Conservation (phyloP, 2,329 filamentous ascomycete species). For the Hymenoscyphus repandus region DNA sequence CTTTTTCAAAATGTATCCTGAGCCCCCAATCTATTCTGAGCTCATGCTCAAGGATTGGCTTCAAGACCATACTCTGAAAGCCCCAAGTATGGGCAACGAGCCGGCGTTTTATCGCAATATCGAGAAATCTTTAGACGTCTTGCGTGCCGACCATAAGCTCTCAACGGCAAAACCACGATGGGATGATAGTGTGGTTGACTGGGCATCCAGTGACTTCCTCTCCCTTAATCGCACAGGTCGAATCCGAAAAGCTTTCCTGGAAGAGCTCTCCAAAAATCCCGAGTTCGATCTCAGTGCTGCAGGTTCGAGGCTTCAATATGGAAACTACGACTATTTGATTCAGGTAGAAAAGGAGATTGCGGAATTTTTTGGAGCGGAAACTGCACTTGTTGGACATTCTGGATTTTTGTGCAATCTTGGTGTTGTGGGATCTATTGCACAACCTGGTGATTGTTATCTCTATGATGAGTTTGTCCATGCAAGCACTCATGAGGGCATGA, state of each 20-base stretch:
- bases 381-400: slow-evolving; percentile 54
- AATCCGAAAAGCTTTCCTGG: slow-evolving; percentile 6
- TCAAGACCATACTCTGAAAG: neutral
- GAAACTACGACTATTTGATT: slow-evolving; percentile 55
- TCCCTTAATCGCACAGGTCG: slow-evolving; percentile 2
- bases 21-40: neutral
- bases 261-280: slow-evolving; percentile 10
- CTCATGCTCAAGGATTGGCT: neutral
- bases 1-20: no score
- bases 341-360: slow-evolving; percentile 53
- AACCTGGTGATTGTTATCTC: slow-evolving; percentile 48
- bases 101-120: slow-evolving; percentile 3
- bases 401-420: slow-evolving; percentile 47
- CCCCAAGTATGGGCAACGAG: neutral
- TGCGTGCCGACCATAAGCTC: neutral
- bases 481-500: slow-evolving; percentile 60
- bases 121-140: neutral
- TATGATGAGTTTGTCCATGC: slow-evolving; percentile 63
- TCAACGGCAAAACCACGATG: neutral
- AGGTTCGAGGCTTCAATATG: slow-evolving; percentile 48
- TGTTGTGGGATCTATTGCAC: slow-evolving; percentile 42
- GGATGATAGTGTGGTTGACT: neutral
- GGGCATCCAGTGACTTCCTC: slow-evolving; percentile 3
- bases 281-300: slow-evolving; percentile 24
- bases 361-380: slow-evolving; percentile 51